Conservation (phyloP, 2,329 filamentous ascomycete genomes). For the Stagonosporopsis vannaccii region DNA sequence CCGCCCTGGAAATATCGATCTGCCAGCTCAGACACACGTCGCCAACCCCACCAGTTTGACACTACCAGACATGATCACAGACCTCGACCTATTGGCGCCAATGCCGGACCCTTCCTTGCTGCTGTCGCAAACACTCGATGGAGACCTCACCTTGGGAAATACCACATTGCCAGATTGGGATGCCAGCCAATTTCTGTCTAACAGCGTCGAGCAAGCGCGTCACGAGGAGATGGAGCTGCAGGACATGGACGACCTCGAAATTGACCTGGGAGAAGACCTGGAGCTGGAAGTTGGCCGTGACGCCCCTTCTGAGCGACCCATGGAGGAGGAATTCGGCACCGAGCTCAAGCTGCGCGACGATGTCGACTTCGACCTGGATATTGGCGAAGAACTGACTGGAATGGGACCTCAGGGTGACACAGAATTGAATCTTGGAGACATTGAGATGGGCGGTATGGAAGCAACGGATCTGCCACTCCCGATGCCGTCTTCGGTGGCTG, state of each 20-base stretch:
- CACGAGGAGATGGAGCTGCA: conserved; percentile 57
- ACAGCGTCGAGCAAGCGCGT: conserved; percentile 63
- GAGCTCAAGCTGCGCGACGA: conserved; percentile 63
- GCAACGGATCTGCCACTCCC: conserved; percentile 29
- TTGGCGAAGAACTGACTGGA: conserved; percentile 46
- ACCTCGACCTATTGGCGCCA: conserved; percentile 81
- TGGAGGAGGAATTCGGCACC: conserved; percentile 42
- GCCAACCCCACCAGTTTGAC: conserved; percentile 86
- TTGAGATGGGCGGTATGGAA: conserved; percentile 55
- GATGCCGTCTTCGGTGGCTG: conserved; percentile 2
- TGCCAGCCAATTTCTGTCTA: conserved; percentile 81
- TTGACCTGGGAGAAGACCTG: conserved; percentile 68
- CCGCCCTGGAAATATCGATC: conserved; percentile 93
- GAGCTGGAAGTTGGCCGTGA: conserved; percentile 84
- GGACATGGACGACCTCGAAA: conserved; percentile 64
- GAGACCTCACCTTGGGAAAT: conserved; percentile 51
- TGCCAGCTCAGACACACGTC: conserved; percentile 77
- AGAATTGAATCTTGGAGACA: conserved; percentile 44
- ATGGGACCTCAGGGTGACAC: conserved; percentile 19
- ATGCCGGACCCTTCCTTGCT: conserved; percentile 87
- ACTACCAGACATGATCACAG: conserved; percentile 90
- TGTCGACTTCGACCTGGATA: conserved; percentile 58
- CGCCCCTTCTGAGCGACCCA: conserved; percentile 66
- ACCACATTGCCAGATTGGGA: conserved; percentile 62
- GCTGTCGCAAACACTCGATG: conserved; percentile 70